Conservation (phyloP, 208 protist genomes). For the Crithidia mellificae region DNA sequence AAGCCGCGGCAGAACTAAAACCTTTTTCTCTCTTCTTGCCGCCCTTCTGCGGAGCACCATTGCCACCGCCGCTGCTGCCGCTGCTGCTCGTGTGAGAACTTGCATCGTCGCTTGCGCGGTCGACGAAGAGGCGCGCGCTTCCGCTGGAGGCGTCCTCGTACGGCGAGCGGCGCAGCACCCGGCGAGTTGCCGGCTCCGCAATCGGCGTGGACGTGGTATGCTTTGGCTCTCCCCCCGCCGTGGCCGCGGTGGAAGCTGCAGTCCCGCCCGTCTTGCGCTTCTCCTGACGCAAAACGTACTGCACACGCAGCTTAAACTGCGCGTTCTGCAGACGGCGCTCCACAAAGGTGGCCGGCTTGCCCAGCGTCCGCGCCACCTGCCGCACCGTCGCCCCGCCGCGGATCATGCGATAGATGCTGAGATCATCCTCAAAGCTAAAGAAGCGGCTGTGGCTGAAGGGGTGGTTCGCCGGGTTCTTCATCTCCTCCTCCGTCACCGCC, state of each 20-base stretch:
- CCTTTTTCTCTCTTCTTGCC: too few relatives aligned
- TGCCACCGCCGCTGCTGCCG: not conserved
- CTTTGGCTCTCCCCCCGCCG: not conserved
- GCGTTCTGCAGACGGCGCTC: conserved; percentile 84
- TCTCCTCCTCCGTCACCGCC: conserved; percentile 54
- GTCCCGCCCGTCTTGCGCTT: conserved; percentile 28
- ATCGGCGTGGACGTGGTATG: conserved; percentile 28
- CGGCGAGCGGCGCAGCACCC: conserved; percentile 32
- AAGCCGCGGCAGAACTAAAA: not conserved
- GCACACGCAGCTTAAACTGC: conserved; percentile 87
- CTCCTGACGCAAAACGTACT: conserved; percentile 73
- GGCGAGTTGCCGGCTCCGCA: conserved; percentile 19
- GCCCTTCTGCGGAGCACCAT: too few relatives aligned
- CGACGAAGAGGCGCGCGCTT: too few relatives aligned
- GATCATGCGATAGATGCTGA: conserved; percentile 84
- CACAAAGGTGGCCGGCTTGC: conserved; percentile 83
- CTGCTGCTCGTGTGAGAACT: too few relatives aligned
- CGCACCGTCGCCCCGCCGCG: conserved; percentile 76
- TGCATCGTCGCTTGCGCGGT: too few relatives aligned
- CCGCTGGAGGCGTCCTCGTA: conserved; percentile 13
- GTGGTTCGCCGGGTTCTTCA: conserved; percentile 86
- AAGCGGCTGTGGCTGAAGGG: conserved; percentile 88
- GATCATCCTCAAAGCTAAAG: conserved; percentile 86
- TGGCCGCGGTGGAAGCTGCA: not conserved
- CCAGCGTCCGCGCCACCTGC: conserved; percentile 80